phyloP scores from a whole-genome alignment of 805 yeast genomes.

The Metschnikowia cubensis region DNA sequence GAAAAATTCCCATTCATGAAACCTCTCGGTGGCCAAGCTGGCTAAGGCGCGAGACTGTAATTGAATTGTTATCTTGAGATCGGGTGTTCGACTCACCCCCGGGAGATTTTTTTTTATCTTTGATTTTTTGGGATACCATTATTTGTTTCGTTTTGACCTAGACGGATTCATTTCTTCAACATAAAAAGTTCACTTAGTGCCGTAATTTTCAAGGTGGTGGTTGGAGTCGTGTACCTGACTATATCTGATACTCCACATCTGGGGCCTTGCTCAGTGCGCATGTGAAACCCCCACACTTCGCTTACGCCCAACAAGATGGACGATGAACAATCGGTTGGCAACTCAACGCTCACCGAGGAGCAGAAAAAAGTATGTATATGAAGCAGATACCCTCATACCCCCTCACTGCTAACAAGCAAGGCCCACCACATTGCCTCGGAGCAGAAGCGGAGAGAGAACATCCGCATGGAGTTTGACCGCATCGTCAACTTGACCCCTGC shows the following conservation, averaged over 20 bases:
- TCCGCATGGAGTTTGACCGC: constrained; percentile 75
- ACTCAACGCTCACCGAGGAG: constrained; percentile 17
- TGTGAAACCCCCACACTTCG: constrained; percentile 1
- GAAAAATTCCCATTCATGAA: background rate
- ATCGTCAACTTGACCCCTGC: constrained; percentile 75
- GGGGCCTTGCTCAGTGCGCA: background rate
- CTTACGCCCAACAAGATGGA: background rate
- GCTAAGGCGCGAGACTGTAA: constrained; percentile 52
- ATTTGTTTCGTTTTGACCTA: too few species aligned
- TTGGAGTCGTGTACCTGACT: background rate
- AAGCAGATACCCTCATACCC: too few species aligned
- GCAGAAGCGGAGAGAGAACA: constrained; percentile 81
- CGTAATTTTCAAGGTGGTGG: background rate
- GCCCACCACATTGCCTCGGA: constrained; percentile 82
- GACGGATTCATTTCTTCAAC: too few species aligned
- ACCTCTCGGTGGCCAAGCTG: constrained; percentile 49
- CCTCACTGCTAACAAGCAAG: constrained; percentile 26
- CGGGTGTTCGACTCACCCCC: constrained; percentile 54
- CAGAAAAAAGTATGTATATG: constrained; percentile 17
- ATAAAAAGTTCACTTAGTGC: too few species aligned
- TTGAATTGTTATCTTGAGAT: constrained; percentile 43
- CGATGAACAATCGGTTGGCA: background rate
- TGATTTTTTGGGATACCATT: background rate
- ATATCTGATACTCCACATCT: too few species aligned
- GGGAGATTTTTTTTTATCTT: constrained; percentile 27